Percentiles rank a stretch among this genome's conserved stretches.
Conservation (phyloP, 2,329 filamentous ascomycete species). For the Arthroderma sp. region DNA sequence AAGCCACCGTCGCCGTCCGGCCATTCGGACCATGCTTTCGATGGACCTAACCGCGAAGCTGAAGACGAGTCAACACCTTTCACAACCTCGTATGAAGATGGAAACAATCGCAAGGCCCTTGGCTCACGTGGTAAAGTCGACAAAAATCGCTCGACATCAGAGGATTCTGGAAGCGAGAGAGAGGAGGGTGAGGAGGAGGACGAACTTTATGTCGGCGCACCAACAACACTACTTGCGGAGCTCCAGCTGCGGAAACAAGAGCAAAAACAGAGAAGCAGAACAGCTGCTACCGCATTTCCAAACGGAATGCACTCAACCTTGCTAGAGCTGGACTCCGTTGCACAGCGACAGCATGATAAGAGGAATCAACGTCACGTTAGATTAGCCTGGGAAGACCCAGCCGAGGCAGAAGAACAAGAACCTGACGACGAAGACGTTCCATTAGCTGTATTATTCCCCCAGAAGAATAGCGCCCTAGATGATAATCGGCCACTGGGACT, state of each 20-base stretch:
- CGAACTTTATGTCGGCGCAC: conserved; percentile 50
- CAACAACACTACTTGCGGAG: conserved; percentile 85
- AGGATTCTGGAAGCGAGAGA: conserved; percentile 16
- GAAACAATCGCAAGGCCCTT: neutral
- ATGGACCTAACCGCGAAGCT: conserved; percentile 13
- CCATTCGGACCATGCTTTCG: conserved; percentile 7
- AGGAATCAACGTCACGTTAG: conserved; percentile 65
- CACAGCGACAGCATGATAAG: conserved; percentile 65
- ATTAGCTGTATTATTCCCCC: conserved; percentile 63
- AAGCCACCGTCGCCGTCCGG: conserved; percentile 12
- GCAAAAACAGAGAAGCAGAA: conserved; percentile 64
- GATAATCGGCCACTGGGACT: conserved; percentile 32
- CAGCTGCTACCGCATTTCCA: conserved; percentile 48
- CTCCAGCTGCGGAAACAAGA: conserved; percentile 83
- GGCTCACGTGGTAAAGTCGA: neutral
- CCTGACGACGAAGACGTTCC: conserved; percentile 74
- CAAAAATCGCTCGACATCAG: conserved; percentile 12
- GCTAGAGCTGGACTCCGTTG: conserved; percentile 78
- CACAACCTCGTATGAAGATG: conserved; percentile 8
- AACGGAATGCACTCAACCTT: conserved; percentile 84
- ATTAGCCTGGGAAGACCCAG: conserved; percentile 69
- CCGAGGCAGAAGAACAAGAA: conserved; percentile 24
- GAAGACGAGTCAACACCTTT: conserved; percentile 8
- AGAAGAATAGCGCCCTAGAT: conserved; percentile 20
- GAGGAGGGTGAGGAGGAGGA: conserved; percentile 35